Percentiles rank a stretch among this genome's conserved stretches.
phyloP scores from a whole-genome alignment of 371 early-diverging fungal species.

The Cokeromyces recurvatus region DNA sequence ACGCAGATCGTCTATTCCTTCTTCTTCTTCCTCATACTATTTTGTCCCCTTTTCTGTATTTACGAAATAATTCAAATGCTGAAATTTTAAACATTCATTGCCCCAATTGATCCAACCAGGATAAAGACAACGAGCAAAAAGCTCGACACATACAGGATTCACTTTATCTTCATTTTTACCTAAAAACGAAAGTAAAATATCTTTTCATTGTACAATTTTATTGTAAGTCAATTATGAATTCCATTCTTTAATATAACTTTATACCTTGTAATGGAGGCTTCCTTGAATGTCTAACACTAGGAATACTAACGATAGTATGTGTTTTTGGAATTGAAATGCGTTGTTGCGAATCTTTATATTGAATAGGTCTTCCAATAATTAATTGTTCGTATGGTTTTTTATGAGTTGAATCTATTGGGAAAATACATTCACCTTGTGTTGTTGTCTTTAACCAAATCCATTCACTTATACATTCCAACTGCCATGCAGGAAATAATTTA shows the following conservation, averaged over 20 bases:
- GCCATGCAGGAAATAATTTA: slow-evolving; percentile 70
- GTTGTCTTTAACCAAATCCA: slow-evolving; percentile 74
- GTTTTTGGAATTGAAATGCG: background rate
- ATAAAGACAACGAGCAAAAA: slow-evolving; percentile 67
- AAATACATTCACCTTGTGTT: slow-evolving; percentile 44
- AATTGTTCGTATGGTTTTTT: slow-evolving; percentile 69
- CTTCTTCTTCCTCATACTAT: background rate
- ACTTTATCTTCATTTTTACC: slow-evolving; percentile 4
- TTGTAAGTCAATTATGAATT: too few species aligned
- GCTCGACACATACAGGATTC: slow-evolving; percentile 48
- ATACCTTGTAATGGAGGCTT: slow-evolving; percentile 63
- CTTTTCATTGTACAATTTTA: too few species aligned
- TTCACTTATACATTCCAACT: slow-evolving; percentile 45
- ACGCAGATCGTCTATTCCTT: too few species aligned
- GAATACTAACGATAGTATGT: slow-evolving; percentile 50
- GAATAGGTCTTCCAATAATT: slow-evolving; percentile 40
- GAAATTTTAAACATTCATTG: slow-evolving; percentile 68
- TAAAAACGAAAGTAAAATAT: too few species aligned
- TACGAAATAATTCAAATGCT: slow-evolving; percentile 35
- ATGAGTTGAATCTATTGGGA: slow-evolving; percentile 50
- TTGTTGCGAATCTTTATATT: background rate
- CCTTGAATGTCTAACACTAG: slow-evolving; percentile 58
- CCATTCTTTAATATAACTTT: too few species aligned
- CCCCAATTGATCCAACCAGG: slow-evolving; percentile 75
- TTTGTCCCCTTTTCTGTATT: slow-evolving; percentile 1